Evolutionary conservation across 495 filamentous ascomycete genomes (phyloP).

Genomic region (Penicillium malachiteum): DNA sequence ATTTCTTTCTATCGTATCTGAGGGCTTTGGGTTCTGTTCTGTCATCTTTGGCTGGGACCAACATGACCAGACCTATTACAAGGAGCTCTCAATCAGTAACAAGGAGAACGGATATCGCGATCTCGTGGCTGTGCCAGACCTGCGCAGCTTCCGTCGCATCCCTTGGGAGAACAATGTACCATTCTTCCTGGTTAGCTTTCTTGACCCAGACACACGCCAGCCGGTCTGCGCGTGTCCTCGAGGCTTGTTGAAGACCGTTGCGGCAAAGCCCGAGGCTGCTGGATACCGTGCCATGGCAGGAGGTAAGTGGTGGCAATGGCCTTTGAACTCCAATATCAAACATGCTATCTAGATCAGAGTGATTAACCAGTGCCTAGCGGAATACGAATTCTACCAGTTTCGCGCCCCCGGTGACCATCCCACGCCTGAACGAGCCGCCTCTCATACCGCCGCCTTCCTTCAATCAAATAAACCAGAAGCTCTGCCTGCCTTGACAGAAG

Average conservation of each 20-base stretch:
- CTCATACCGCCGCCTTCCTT: conserved; percentile 73
- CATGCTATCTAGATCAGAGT: not conserved
- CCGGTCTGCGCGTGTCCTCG: conserved; percentile 82
- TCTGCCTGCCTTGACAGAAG: conserved; percentile 80
- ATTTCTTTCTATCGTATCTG: conserved; percentile 78
- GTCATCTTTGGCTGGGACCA: conserved; percentile 98
- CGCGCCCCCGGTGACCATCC: conserved; percentile 56
- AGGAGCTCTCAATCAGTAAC: conserved; percentile 85
- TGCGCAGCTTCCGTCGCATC: conserved; percentile 80
- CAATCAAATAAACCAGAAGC: conserved; percentile 66
- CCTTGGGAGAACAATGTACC: conserved; percentile 94
- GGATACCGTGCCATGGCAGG: conserved; percentile 88
- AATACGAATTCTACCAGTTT: conserved; percentile 98
- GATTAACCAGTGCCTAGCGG: conserved; percentile 54
- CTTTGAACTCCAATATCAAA: not conserved
- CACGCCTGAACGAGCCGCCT: conserved; percentile 56
- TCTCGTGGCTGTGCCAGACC: conserved; percentile 78
- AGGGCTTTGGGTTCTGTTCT: conserved; percentile 95
- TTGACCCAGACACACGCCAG: conserved; percentile 53
- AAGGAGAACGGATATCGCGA: conserved; percentile 92
- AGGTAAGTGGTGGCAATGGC: conserved; percentile 55
- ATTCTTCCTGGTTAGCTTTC: conserved; percentile 90
- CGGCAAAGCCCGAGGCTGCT: conserved; percentile 62
- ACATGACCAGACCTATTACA: conserved; percentile 87
- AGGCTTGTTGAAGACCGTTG: conserved; percentile 65